Percentiles rank a stretch among this genome's conserved stretches.
phyloP scores from a whole-genome alignment of 305 asterid genomes.

The Solanum chacoense region DNA sequence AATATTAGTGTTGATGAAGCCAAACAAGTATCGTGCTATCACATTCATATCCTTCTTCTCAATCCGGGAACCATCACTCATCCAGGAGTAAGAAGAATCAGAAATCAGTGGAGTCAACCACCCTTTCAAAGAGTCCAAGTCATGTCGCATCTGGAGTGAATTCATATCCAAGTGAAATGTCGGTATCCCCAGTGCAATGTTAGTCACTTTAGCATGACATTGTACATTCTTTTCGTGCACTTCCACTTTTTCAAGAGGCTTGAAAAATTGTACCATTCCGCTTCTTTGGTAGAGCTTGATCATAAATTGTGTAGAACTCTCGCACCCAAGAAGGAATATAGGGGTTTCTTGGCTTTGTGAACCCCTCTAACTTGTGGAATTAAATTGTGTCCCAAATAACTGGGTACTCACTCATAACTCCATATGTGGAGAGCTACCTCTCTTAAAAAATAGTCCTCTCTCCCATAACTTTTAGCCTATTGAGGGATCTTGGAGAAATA shows the following conservation, averaged over 20 bases:
- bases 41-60: not conserved
- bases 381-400: not conserved
- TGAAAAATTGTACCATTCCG: not conserved
- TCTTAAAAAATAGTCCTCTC: not conserved
- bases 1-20: not conserved
- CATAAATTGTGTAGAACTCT: not conserved
- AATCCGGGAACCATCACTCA: not conserved
- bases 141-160: not conserved
- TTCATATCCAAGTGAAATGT: not conserved
- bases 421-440: not conserved
- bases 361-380: not conserved
- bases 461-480: too few species aligned
- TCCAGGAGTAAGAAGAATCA: not conserved
- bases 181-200: not conserved
- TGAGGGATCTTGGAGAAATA: not conserved
- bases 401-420: not conserved
- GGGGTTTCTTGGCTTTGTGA: not conserved
- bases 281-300: not conserved
- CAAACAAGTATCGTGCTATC: not conserved
- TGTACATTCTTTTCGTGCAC: too few species aligned
- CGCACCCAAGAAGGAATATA: not conserved
- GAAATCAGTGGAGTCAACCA: not conserved
- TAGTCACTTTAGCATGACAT: not conserved
- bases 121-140: not conserved
- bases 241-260: not conserved